These are phyloP conservation scores for Ceratobasidium papillatum DNA, from an alignment of 1,284 basidiomycete species.

Conservation along the genomic window DNA sequence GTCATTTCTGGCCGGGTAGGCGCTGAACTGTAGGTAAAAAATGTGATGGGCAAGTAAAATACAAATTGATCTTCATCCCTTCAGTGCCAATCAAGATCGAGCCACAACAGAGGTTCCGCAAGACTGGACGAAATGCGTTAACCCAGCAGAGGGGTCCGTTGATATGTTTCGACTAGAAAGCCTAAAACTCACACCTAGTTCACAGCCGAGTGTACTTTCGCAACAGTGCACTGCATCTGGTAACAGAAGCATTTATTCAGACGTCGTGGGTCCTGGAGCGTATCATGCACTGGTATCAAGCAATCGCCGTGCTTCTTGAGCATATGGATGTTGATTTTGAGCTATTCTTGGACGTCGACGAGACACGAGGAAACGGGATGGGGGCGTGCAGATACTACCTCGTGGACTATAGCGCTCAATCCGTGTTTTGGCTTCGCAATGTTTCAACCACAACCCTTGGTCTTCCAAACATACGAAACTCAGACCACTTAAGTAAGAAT, in stretches of 20 bases:
- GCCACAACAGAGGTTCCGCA: neutral
- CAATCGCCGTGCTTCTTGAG: neutral
- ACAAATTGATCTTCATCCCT: neutral
- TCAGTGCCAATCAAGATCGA: neutral
- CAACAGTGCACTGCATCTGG: neutral
- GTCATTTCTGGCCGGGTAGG: neutral
- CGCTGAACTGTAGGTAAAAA: neutral
- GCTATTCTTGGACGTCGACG: constrained; percentile 10
- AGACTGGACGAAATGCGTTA: neutral
- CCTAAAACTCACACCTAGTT: neutral
- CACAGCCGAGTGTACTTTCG: constrained; percentile 19
- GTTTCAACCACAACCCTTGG: constrained; percentile 12
- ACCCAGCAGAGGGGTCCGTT: constrained; percentile 31
- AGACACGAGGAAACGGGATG: neutral
- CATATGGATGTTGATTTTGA: neutral
- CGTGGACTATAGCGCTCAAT: constrained; percentile 6
- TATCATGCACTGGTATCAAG: constrained; percentile 7
- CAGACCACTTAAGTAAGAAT: constrained; percentile 11
- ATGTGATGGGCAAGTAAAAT: neutral
- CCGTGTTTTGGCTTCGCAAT: constrained; percentile 32
- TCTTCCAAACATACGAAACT: neutral
- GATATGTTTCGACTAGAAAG: neutral
- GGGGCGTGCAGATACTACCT: constrained; percentile 25
- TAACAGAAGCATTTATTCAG: constrained; percentile 15
- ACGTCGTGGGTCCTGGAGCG: neutral